These are phyloP conservation scores for Penicillium crystallinum DNA, from an alignment of 495 filamentous ascomycete genomes.

Conservation along the genomic window DNA sequence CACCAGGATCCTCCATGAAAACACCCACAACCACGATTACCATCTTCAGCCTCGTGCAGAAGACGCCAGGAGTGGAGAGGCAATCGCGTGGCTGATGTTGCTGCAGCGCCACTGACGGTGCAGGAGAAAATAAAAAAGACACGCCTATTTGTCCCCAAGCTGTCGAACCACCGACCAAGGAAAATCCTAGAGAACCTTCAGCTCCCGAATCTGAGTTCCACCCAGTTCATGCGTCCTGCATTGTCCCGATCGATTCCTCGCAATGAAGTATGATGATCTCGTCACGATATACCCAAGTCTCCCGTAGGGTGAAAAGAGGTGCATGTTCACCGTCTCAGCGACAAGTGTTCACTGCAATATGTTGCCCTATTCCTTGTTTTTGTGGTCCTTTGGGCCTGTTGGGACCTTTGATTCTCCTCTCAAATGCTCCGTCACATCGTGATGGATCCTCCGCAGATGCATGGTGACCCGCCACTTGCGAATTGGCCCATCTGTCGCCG, in stretches of 20 bases:
- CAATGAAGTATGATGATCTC: conserved; percentile 1
- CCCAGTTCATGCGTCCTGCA: conserved; percentile 11
- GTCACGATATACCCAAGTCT: neutral
- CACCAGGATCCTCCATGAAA: neutral
- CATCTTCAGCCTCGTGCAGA: conserved; percentile 18
- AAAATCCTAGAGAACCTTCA: conserved; percentile 13
- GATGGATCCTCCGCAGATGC: conserved; percentile 31
- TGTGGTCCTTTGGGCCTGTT: neutral
- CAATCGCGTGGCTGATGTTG: conserved; percentile 12
- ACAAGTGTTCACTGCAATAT: neutral
- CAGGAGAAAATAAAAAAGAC: neutral
- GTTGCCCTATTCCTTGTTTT: neutral
- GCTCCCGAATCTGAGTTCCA: conserved; percentile 9
- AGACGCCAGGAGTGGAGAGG: neutral
- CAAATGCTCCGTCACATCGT: conserved; percentile 24
- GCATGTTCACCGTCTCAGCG: neutral
- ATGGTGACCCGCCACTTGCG: conserved; percentile 37
- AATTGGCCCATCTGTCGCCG: conserved; percentile 27
- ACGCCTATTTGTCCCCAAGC: neutral
- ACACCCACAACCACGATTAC: conserved; percentile 3
- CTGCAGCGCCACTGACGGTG: conserved; percentile 11
- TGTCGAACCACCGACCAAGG: conserved; percentile 14
- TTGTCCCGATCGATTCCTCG: conserved; percentile 13
- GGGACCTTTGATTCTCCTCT: conserved; percentile 1
- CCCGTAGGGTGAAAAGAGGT: too few relatives aligned